Evolutionary conservation across 192 early-diverging fungal species (phyloP), one percentile per base, ranked within the genome.

Genomic region (Coemansia sp.): DNA sequence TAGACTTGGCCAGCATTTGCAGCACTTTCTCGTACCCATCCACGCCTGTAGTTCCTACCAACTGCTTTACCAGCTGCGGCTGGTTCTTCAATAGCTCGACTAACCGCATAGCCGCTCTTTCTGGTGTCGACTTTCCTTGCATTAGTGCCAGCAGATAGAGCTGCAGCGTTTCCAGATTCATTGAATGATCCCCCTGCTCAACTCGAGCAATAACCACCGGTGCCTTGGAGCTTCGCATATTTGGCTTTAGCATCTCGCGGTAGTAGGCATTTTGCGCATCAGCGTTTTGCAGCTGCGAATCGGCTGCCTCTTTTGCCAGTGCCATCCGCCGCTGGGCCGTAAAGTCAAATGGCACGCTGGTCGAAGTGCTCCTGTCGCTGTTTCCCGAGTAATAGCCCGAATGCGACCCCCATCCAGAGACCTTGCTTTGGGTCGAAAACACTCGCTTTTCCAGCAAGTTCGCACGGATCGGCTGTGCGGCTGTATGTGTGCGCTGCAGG

Each of bases 241-340:
- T 59, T 11, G 76, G 52, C 26, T 58, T 71, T 9, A 79, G 61
- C 39, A 79, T 49, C 57, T 64, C 76, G 12, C 60, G 57, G 20
- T 79, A 79, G 50, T 79, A 79, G 2, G 51, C 40, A 32, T 79
- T 79, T 28, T 79, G 76, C n/a, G 51, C 58, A 28, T 61, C 61
- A 1, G 60, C 28, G 14, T 31, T 42, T 15, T 58, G 31, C 16
- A 46, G n/a, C 38, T 64, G 56, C 15, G 64, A 64, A 31, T 72
- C 69, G 0, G 76, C 76, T 3, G 58, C 39, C 3, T 66, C 64
- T 44, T 61, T 72, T n/a, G 71, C 20, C 15, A 46, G 21, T 3
- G 64, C 57, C 18, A 65, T 37, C 11, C 62, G 64, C 16, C 76
- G 64, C 43, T 72, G 76, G 14, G 56, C 59, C 38, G 48, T 30